phyloP scores from a whole-genome alignment of 164 flowering plant species.

The Stephania cephalantha region DNA sequence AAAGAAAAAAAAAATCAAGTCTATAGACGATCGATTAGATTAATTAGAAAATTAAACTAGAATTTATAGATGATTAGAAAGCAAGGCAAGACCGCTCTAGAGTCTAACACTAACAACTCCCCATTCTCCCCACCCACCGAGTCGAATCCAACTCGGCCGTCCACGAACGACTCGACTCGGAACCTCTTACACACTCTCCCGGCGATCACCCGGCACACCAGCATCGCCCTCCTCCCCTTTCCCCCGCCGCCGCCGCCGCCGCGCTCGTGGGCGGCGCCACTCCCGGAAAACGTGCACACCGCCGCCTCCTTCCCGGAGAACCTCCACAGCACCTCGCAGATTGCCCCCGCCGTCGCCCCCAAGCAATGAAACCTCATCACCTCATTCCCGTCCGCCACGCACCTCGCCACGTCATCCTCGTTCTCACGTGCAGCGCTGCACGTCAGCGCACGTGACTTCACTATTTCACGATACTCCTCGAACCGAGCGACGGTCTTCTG shows the following conservation, averaged over 20 bases:
- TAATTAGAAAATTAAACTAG: constrained; percentile 23
- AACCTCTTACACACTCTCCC: constrained; percentile 62
- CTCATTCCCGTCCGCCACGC: constrained; percentile 95
- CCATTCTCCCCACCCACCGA: constrained; percentile 73
- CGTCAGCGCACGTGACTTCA: constrained; percentile 43
- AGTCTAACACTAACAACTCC: constrained; percentile 77
- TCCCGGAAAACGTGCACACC: constrained; percentile 66
- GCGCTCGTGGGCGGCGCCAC: constrained; percentile 71
- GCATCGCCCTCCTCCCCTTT: constrained; percentile 73
- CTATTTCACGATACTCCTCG: constrained; percentile 78
- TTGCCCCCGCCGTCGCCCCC: constrained; percentile 33
- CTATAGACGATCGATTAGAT: too few relatives aligned
- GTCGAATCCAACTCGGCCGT: constrained; percentile 56
- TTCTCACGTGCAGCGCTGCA: constrained; percentile 11
- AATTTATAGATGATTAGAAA: constrained; percentile 80
- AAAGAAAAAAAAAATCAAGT: too few relatives aligned
- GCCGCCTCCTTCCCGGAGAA: constrained; percentile 48
- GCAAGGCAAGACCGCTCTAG: constrained; percentile 90
- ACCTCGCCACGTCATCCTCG: constrained; percentile 52
- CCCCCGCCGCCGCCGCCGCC: constrained; percentile 56
- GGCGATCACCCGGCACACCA: constrained; percentile 93
- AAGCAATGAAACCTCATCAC: constrained; percentile 83
- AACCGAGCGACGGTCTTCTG: constrained; percentile 59
- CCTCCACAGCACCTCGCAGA: constrained; percentile 38
- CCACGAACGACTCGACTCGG: constrained; percentile 39